Percentiles rank a stretch among this genome's conserved stretches.
Evolutionary conservation across 1,284 basidiomycete genomes (phyloP).

Genomic region (Mycosarcoma mackinlayi): DNA sequence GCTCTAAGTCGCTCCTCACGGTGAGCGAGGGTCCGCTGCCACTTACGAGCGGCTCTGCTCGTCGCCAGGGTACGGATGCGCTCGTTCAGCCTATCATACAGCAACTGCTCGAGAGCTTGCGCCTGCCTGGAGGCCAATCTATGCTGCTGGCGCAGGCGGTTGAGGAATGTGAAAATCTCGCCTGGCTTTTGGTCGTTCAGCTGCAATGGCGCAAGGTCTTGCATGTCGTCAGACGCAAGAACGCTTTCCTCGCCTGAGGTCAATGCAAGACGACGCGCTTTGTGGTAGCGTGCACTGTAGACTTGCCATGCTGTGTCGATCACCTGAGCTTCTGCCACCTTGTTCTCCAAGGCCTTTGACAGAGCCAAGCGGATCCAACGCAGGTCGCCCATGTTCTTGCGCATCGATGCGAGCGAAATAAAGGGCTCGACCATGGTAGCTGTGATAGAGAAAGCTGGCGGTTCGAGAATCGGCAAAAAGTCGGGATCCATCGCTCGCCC

Average conservation of each 20-base stretch:
- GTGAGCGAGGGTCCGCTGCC: constrained; percentile 14
- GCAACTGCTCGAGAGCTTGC: constrained; percentile 35
- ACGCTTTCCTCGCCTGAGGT: not conserved
- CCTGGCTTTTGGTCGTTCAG: constrained; percentile 17
- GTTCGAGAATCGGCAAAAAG: constrained; percentile 50
- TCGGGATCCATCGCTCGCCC: constrained; percentile 35
- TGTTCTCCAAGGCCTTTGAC: constrained; percentile 35
- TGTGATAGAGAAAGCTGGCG: constrained; percentile 47
- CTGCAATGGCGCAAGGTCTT: constrained; percentile 16
- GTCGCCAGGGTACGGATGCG: constrained; percentile 16
- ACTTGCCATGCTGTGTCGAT: constrained; percentile 40
- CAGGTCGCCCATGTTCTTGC: constrained; percentile 23
- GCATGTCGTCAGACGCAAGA: not conserved
- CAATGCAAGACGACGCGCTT: constrained; percentile 16
- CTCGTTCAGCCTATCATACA: constrained; percentile 40
- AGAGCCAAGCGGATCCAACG: constrained; percentile 32
- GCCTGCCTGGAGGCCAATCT: constrained; percentile 22
- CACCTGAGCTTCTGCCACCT: constrained; percentile 33
- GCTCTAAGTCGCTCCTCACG: constrained; percentile 16
- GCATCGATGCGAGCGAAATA: constrained; percentile 30
- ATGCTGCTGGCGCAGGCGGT: constrained; percentile 30
- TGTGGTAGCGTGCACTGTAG: constrained; percentile 30
- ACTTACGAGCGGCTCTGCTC: constrained; percentile 8
- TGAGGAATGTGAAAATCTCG: constrained; percentile 39
- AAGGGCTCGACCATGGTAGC: constrained; percentile 47